These are phyloP conservation scores for Mycena latifolia DNA, from an alignment of 768 basidiomycete species.

Conservation along the genomic window DNA sequence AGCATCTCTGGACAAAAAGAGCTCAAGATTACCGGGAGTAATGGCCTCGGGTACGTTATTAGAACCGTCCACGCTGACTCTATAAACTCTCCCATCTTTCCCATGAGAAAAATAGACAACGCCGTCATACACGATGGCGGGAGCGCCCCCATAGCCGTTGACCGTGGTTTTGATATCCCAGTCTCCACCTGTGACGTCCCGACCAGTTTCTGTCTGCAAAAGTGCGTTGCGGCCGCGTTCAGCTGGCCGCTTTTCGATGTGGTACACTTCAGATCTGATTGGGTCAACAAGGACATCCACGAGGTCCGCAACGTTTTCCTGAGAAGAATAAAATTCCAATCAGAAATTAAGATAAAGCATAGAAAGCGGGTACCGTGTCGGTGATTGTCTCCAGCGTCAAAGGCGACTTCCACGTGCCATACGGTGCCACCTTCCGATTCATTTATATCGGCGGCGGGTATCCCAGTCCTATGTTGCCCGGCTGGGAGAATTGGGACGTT, in stretches of 20 bases:
- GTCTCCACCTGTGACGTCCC: slow-evolving; percentile 65
- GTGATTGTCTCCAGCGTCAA: slow-evolving; percentile 66
- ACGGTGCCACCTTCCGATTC: slow-evolving; percentile 54
- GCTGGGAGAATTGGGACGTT: slow-evolving; percentile 1
- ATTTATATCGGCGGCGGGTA: not conserved
- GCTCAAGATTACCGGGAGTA: slow-evolving; percentile 67
- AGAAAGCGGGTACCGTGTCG: slow-evolving; percentile 45
- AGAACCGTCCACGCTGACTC: slow-evolving; percentile 36
- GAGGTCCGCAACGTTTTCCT: slow-evolving; percentile 45
- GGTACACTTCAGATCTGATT: slow-evolving; percentile 58
- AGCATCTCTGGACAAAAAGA: slow-evolving; percentile 15
- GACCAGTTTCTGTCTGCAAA: slow-evolving; percentile 60
- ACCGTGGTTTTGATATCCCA: slow-evolving; percentile 74
- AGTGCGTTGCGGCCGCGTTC: slow-evolving; percentile 66
- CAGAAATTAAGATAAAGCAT: not conserved
- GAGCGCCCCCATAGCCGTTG: slow-evolving; percentile 76
- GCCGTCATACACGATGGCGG: slow-evolving; percentile 60
- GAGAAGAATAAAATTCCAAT: not conserved
- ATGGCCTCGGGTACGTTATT: slow-evolving; percentile 56
- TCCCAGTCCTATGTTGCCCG: not conserved
- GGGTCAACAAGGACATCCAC: slow-evolving; percentile 68
- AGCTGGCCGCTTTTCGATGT: slow-evolving; percentile 70
- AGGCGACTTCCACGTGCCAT: slow-evolving; percentile 73
- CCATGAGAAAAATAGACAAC: slow-evolving; percentile 67
- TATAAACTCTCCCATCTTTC: slow-evolving; percentile 63